Percentiles rank a stretch among this genome's conserved stretches.
Evolutionary conservation across 73 alveolate species (phyloP).

Genomic region (Uronychia setigera): DNA sequence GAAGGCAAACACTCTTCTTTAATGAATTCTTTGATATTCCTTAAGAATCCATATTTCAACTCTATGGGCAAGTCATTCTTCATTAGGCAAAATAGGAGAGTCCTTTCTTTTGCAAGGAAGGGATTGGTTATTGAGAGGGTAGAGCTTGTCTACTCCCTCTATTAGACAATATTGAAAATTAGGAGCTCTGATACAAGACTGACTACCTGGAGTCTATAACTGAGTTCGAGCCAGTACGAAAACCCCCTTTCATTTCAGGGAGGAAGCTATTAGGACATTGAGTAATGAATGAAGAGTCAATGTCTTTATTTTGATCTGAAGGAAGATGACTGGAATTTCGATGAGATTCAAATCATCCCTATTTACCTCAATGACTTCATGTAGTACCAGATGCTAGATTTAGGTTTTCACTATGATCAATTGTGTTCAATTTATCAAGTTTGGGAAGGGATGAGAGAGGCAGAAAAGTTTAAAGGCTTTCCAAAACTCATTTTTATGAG

Average conservation of each 20-base stretch:
- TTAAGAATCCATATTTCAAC: background rate
- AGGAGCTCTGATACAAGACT: background rate
- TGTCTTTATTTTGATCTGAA: background rate
- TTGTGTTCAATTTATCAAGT: background rate
- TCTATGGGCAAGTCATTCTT: background rate
- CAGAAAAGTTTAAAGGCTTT: background rate
- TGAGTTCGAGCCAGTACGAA: too few species aligned
- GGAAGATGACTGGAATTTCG: too few species aligned
- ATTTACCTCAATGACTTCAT: too few species aligned
- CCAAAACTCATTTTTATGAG: background rate
- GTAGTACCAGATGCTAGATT: background rate
- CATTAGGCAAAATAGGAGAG: background rate
- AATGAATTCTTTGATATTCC: background rate
- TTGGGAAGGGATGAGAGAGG: background rate
- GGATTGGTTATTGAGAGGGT: background rate
- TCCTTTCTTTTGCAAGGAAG: background rate
- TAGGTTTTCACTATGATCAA: background rate
- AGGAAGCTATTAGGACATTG: background rate
- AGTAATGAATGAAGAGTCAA: background rate
- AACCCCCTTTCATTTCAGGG: background rate
- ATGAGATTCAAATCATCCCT: too few species aligned
- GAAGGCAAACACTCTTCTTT: too few species aligned
- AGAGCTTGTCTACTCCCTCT: background rate
- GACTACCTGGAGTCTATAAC: background rate
- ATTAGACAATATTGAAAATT: background rate